Conservation (phyloP, 2,329 filamentous ascomycete genomes). For the Pseudonectria foliicola region DNA sequence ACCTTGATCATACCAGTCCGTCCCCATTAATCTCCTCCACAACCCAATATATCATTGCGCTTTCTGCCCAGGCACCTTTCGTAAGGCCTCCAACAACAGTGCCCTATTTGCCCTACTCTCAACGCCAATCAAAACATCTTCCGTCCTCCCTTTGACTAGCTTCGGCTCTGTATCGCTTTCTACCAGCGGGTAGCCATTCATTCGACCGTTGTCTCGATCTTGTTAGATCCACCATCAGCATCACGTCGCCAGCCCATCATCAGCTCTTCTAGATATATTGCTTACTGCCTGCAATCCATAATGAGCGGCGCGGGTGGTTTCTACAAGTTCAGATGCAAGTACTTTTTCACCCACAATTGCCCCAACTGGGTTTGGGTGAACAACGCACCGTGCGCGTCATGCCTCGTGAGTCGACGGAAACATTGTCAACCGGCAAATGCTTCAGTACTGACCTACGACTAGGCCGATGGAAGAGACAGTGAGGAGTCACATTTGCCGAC, state of each 20-base stretch:
- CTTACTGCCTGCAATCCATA: constrained; percentile 9
- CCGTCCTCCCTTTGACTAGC: constrained; percentile 9
- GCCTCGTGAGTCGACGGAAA: constrained; percentile 34
- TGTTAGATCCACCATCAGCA: constrained; percentile 2
- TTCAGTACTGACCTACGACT: not conserved
- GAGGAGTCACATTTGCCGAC: constrained; percentile 24
- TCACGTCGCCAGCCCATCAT: constrained; percentile 3
- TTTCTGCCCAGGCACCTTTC: constrained; percentile 18
- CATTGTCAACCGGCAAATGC: not conserved
- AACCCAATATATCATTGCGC: constrained; percentile 20
- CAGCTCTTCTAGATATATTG: not conserved
- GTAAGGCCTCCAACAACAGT: constrained; percentile 19
- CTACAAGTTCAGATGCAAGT: constrained; percentile 50
- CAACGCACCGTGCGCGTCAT: constrained; percentile 41
- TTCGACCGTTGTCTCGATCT: constrained; percentile 15
- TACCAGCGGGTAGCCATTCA: constrained; percentile 15
- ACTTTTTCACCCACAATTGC: constrained; percentile 45
- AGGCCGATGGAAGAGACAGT: constrained; percentile 45
- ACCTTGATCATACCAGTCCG: constrained; percentile 22
- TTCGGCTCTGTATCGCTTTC: constrained; percentile 19
- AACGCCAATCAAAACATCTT: constrained; percentile 14
- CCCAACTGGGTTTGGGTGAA: constrained; percentile 49
- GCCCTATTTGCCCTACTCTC: constrained; percentile 20
- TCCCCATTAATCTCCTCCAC: constrained; percentile 20
- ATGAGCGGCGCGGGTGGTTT: constrained; percentile 35